phyloP scores from a whole-genome alignment of 2,329 filamentous ascomycete genomes.

The Fusarium gaditjirri region DNA sequence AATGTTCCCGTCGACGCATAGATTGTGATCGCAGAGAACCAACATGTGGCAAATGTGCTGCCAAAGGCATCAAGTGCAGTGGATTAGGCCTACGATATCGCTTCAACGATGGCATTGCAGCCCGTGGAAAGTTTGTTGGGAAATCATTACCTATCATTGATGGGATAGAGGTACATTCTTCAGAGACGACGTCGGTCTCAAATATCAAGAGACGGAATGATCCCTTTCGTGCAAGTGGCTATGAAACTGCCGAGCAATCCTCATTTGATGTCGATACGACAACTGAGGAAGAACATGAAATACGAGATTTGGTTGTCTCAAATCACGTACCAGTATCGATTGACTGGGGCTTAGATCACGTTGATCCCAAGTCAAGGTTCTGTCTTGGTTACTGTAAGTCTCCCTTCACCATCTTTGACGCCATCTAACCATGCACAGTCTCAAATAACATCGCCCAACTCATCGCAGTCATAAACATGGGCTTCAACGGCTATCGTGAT shows the following conservation, averaged over 20 bases:
- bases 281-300: neutral
- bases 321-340: neutral
- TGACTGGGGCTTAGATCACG: constrained; percentile 23
- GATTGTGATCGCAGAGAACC: constrained; percentile 40
- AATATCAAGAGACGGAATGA: neutral
- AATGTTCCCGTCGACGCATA: constrained; percentile 40
- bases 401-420: rapidly evolving
- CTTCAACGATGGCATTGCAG: constrained; percentile 40
- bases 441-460: constrained; percentile 39
- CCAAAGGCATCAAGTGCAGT: constrained; percentile 37
- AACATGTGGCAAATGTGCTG: constrained; percentile 32
- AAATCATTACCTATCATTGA: constrained; percentile 29
- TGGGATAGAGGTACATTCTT: neutral
- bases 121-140: constrained; percentile 34
- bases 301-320: neutral
- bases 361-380: constrained; percentile 32
- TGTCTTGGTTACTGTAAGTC: constrained; percentile 33
- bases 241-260: neutral
- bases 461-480: constrained; percentile 40
- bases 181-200: neutral
- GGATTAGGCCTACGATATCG: constrained; percentile 37
- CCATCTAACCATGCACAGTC: constrained; percentile 3
- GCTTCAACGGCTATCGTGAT: constrained; percentile 39
- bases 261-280: rapidly evolving
- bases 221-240: constrained; percentile 7